phyloP scores from a whole-genome alignment of 768 basidiomycete species.

The Crucibulum laeve region DNA sequence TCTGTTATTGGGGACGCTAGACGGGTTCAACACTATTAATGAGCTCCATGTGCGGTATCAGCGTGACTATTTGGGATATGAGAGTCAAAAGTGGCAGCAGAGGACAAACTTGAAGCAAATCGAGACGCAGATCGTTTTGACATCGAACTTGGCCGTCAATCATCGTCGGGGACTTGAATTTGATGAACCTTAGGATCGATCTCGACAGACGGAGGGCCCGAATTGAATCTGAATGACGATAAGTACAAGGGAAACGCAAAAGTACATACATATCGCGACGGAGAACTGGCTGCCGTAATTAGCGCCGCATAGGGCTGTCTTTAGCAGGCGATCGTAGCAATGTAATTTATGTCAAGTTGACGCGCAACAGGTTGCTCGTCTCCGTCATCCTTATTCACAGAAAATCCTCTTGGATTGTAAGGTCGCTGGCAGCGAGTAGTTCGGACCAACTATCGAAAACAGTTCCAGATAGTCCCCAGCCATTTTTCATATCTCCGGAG shows the following conservation, averaged over 20 bases:
- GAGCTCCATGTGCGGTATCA: neutral
- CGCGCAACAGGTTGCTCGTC: too few species aligned
- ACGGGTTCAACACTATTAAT: too few species aligned
- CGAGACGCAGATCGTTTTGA: slow-evolving; percentile 16
- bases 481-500: too few species aligned
- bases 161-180: slow-evolving; percentile 9
- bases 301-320: neutral
- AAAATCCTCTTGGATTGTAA: too few species aligned
- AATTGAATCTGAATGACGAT: neutral
- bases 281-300: neutral
- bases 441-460: too few species aligned
- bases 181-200: neutral
- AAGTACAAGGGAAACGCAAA: neutral
- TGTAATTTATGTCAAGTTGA: too few species aligned
- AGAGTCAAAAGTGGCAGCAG: slow-evolving; percentile 13
- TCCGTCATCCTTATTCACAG: too few species aligned
- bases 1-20: too few species aligned
- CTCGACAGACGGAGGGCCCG: neutral
- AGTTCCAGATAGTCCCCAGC: too few species aligned
- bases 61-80: slow-evolving; percentile 7
- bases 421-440: too few species aligned
- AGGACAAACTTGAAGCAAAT: slow-evolving; percentile 10
- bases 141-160: slow-evolving; percentile 13
- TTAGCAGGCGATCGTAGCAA: neutral
- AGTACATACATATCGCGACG: neutral